Conservation (phyloP, 192 early-diverging fungal species). For the Coemansia sp. region DNA sequence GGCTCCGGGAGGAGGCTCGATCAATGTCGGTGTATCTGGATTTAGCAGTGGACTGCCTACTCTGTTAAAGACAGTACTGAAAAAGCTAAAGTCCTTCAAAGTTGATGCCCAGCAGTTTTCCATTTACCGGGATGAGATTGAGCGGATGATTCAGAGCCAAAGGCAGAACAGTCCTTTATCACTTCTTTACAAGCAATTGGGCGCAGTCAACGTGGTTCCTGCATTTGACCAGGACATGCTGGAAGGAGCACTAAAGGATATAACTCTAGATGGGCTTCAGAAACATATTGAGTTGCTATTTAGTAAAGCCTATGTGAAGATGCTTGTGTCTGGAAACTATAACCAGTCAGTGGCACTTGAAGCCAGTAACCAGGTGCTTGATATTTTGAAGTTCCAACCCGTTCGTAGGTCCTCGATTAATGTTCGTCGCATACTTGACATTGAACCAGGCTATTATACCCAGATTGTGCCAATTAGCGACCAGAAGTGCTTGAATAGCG, state of each 20-base stretch:
- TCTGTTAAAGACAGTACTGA: slow-evolving; percentile 68
- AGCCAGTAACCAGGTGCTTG: slow-evolving; percentile 59
- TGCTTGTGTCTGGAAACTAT: slow-evolving; percentile 84
- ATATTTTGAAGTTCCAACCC: slow-evolving; percentile 60
- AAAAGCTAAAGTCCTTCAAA: slow-evolving; percentile 63
- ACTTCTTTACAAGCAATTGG: not conserved
- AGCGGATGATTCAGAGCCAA: not conserved
- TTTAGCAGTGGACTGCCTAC: slow-evolving; percentile 82
- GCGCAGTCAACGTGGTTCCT: not conserved
- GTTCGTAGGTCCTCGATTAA: slow-evolving; percentile 33
- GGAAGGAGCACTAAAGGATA: slow-evolving; percentile 67
- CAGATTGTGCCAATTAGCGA: slow-evolving; percentile 51
- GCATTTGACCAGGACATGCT: slow-evolving; percentile 68
- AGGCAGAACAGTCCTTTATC: not conserved
- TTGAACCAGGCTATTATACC: slow-evolving; percentile 33
- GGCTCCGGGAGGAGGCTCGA: slow-evolving; percentile 61
- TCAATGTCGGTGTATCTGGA: slow-evolving; percentile 68
- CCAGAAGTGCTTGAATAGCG: slow-evolving; percentile 78
- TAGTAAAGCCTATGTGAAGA: slow-evolving; percentile 68
- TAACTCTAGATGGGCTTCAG: slow-evolving; percentile 69
- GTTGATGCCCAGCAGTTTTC: slow-evolving; percentile 69
- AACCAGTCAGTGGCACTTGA: slow-evolving; percentile 64
- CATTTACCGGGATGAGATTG: slow-evolving; percentile 12
- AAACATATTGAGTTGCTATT: slow-evolving; percentile 71
- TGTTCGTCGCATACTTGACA: not conserved